Conservation (phyloP, 1,284 basidiomycete species). For the Sparassis latifolia region DNA sequence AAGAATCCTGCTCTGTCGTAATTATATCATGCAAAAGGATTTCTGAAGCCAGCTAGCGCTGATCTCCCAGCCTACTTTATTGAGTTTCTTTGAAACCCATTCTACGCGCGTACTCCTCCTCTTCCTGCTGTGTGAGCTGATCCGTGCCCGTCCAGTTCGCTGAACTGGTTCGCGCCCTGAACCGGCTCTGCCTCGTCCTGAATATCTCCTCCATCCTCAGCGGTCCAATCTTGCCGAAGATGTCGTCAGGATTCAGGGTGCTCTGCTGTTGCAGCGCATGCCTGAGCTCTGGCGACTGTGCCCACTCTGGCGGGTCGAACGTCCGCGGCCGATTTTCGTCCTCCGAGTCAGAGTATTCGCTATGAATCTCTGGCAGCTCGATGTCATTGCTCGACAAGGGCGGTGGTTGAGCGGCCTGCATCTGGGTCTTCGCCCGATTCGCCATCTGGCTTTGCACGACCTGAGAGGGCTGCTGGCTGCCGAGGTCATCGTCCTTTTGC, state of each 20-base stretch:
- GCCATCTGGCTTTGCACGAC: conserved; percentile 62
- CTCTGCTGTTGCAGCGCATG: conserved; percentile 76
- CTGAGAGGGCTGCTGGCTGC: conserved; percentile 39
- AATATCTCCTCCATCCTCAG: conserved; percentile 86
- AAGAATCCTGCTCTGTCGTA: too few species aligned
- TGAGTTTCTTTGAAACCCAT: conserved; percentile 68
- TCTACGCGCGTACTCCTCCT: conserved; percentile 77
- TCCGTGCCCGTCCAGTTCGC: conserved; percentile 92
- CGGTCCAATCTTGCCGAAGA: conserved; percentile 83
- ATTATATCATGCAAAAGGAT: too few species aligned
- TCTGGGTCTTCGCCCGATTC: conserved; percentile 58
- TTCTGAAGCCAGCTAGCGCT: too few species aligned
- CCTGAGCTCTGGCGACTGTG: conserved; percentile 81
- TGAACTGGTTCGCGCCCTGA: conserved; percentile 84
- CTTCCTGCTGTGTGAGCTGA: conserved; percentile 75
- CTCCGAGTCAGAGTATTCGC: conserved; percentile 93
- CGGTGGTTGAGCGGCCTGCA: conserved; percentile 49
- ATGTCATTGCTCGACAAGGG: conserved; percentile 70
- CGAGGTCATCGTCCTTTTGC: conserved; percentile 30
- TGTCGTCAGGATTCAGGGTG: conserved; percentile 84
- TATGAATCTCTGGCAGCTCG: conserved; percentile 88
- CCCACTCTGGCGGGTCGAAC: conserved; percentile 79
- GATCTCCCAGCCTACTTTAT: too few species aligned
- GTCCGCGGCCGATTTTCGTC: conserved; percentile 73
- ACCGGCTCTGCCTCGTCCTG: conserved; percentile 66